Evolutionary conservation across 495 filamentous ascomycete genomes (phyloP).

Genomic region (Hypoxylon fragiforme): DNA sequence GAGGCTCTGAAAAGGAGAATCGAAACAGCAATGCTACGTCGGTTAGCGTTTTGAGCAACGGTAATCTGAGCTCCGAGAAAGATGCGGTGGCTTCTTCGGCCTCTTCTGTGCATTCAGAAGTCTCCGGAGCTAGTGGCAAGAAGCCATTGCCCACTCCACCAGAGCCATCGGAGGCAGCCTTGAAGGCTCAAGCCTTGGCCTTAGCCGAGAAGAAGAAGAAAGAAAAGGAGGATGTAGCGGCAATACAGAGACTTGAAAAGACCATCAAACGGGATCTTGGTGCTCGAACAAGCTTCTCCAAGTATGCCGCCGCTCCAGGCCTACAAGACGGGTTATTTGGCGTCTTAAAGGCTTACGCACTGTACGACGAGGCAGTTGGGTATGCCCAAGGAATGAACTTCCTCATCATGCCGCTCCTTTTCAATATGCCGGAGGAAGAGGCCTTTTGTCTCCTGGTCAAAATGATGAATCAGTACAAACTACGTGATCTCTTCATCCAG

Average conservation of each 20-base stretch:
- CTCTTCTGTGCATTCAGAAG: slow-evolving; percentile 81
- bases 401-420: slow-evolving; percentile 93
- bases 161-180: slow-evolving; percentile 65
- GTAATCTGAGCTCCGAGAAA: slow-evolving; percentile 54
- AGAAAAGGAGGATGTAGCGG: slow-evolving; percentile 71
- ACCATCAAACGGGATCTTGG: slow-evolving; percentile 86
- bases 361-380: slow-evolving; percentile 91
- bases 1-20: slow-evolving; percentile 80
- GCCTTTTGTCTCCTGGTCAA: slow-evolving; percentile 91
- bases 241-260: slow-evolving; percentile 84
- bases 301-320: slow-evolving; percentile 82
- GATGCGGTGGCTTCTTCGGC: slow-evolving; percentile 73
- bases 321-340: slow-evolving; percentile 94
- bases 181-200: slow-evolving; percentile 67
- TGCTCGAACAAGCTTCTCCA: slow-evolving; percentile 92
- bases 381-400: slow-evolving; percentile 99
- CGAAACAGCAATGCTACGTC: slow-evolving; percentile 55
- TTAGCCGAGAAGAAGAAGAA: slow-evolving; percentile 72
- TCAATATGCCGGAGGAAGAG: slow-evolving; percentile 98
- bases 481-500: slow-evolving; percentile 90
- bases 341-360: slow-evolving; percentile 94
- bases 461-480: slow-evolving; percentile 93
- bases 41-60: slow-evolving; percentile 42
- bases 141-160: slow-evolving; percentile 62
- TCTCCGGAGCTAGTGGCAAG: slow-evolving; percentile 66